Evolutionary conservation across 306 rosid genomes (phyloP).

Genomic region (Macrotyloma uniflorum): DNA sequence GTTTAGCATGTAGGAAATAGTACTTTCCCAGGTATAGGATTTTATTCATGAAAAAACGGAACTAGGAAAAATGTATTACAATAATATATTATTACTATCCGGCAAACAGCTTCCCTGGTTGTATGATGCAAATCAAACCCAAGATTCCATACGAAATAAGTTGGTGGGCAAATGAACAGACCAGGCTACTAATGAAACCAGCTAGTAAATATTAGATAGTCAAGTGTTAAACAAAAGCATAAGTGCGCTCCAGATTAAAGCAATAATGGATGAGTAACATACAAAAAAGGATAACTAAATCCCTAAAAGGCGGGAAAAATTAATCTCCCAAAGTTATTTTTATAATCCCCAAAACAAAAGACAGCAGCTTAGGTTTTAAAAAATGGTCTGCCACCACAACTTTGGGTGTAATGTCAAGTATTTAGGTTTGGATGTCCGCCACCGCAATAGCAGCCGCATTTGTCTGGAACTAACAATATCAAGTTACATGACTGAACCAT

Average conservation of each 20-base stretch:
- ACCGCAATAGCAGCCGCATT: no score
- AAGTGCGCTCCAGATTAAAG: background rate
- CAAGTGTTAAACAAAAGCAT: background rate
- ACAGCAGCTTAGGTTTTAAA: no score
- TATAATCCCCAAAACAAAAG: background rate
- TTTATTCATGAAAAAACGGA: background rate
- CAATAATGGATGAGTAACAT: background rate
- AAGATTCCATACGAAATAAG: background rate
- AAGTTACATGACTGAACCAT: no score
- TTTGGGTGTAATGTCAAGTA: no score
- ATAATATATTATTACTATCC: background rate
- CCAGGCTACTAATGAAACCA: background rate
- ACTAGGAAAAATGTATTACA: background rate
- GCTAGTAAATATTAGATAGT: background rate
- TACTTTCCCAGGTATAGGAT: background rate
- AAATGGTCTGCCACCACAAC: no score
- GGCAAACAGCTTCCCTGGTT: background rate
- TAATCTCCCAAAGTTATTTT: background rate
- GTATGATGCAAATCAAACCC: background rate
- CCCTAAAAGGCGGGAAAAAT: background rate
- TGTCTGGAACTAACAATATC: no score
- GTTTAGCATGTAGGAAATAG: background rate
- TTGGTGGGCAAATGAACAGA: background rate
- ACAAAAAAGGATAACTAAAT: background rate
- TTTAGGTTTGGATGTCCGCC: no score